Conservation (phyloP, 1,284 basidiomycete species). For the Naganishia sp. region DNA sequence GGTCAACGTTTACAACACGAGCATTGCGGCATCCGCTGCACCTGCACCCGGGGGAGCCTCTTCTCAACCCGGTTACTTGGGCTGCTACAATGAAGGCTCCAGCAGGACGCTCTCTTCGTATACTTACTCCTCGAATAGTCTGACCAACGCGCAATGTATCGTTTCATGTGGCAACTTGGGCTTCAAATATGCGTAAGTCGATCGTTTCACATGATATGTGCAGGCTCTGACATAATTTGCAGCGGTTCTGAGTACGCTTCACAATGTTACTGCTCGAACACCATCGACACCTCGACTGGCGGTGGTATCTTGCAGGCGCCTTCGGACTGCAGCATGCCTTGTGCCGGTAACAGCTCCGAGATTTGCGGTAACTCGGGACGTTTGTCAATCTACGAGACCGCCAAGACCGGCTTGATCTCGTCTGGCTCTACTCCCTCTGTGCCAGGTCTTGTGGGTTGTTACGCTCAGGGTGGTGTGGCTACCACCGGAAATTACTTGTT, state of each 20-base stretch:
- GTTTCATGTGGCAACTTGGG: slow-evolving; percentile 23
- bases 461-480: background rate
- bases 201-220: background rate
- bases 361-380: slow-evolving; percentile 41
- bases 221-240: slow-evolving; percentile 27
- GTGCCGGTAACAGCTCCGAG: slow-evolving; percentile 42
- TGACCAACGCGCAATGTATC: slow-evolving; percentile 17
- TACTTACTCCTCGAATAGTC: slow-evolving; percentile 13
- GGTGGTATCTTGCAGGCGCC: slow-evolving; percentile 30
- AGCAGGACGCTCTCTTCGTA: slow-evolving; percentile 9
- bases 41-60: slow-evolving; percentile 8
- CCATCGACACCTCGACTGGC: slow-evolving; percentile 34
- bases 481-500: slow-evolving; percentile 15
- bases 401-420: slow-evolving; percentile 21
- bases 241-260: slow-evolving; percentile 22
- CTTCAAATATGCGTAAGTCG: slow-evolving; percentile 27
- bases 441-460: slow-evolving; percentile 29
- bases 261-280: slow-evolving; percentile 31
- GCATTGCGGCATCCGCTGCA: slow-evolving; percentile 10
- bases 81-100: slow-evolving; percentile 24
- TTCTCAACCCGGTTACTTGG: slow-evolving; percentile 9
- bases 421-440: background rate
- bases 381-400: slow-evolving; percentile 39
- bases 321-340: slow-evolving; percentile 31
- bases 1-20: slow-evolving; percentile 19